A percentile compares a stretch with the other conserved stretches of the same genome.
phyloP scores from a whole-genome alignment of 306 rosid genomes.

The Castanospermum australe region DNA sequence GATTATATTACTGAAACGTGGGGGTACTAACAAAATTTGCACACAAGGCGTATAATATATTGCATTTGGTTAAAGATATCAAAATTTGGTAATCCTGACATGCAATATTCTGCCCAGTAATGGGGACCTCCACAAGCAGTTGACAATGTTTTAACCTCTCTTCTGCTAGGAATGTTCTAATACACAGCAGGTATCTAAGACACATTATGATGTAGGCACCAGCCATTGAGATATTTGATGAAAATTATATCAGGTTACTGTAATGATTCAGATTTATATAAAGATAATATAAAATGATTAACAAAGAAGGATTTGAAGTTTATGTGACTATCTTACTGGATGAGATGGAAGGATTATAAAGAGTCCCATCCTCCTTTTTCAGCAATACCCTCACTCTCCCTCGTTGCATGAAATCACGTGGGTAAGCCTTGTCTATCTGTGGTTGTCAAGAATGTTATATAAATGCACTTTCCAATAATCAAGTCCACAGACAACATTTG shows the following conservation, averaged over 20 bases:
- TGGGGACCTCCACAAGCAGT: background rate
- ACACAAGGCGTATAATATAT: too few species aligned
- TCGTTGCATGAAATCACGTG: conserved; percentile 88
- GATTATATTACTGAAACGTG: too few species aligned
- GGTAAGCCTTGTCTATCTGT: conserved; percentile 84
- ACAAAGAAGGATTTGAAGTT: background rate
- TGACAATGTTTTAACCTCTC: background rate
- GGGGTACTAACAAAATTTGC: too few species aligned
- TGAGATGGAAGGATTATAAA: conserved; percentile 57
- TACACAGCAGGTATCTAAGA: background rate
- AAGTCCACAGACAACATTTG: background rate
- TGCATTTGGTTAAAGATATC: background rate
- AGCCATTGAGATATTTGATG: background rate
- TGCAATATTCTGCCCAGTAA: background rate
- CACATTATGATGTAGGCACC: background rate
- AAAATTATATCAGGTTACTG: background rate
- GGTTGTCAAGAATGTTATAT: background rate
- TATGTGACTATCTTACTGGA: conserved; percentile 52
- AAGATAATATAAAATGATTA: background rate
- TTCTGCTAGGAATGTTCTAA: background rate
- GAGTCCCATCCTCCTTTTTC: conserved; percentile 79
- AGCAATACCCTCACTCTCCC: conserved; percentile 85
- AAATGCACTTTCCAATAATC: background rate
- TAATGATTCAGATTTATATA: background rate
- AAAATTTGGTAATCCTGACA: background rate